Percentiles rank a stretch among this genome's conserved stretches.
Evolutionary conservation across 2,329 filamentous ascomycete genomes (phyloP).

Genomic region (Keithomyces neogunnii): DNA sequence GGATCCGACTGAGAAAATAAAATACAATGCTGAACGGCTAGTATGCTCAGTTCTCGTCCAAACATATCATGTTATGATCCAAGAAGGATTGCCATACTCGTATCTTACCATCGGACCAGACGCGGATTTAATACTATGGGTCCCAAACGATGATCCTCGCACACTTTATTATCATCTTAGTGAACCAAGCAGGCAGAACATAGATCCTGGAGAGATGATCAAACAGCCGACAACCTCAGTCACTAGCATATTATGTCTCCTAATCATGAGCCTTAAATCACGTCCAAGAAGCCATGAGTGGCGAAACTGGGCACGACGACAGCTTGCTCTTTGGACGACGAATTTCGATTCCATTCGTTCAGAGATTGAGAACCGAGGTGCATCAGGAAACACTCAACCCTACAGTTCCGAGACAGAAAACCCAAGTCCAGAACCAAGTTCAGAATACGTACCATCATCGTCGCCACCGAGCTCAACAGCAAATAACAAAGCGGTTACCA

Average conservation of each 20-base stretch:
- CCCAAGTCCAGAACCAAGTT: not conserved
- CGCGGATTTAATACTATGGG: not conserved
- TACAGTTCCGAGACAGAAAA: not conserved
- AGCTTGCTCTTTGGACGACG: not conserved
- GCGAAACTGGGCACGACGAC: not conserved
- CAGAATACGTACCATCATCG: not conserved
- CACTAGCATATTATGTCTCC: not conserved
- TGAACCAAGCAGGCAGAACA: not conserved
- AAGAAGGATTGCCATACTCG: conserved; percentile 1
- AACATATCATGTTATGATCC: conserved; percentile 6
- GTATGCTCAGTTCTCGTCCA: conserved; percentile 6
- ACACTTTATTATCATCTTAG: not conserved
- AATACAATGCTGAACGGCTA: conserved; percentile 1
- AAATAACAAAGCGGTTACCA: no score
- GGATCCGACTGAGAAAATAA: not conserved
- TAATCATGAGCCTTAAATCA: not conserved
- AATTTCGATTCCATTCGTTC: not conserved
- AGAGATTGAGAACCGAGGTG: not conserved
- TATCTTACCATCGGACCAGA: conserved; percentile 4
- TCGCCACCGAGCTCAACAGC: not conserved
- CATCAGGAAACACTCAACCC: not conserved
- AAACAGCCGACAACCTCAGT: not conserved
- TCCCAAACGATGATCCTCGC: not conserved
- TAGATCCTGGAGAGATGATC: not conserved
- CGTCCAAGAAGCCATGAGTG: not conserved